phyloP scores from a whole-genome alignment of 768 basidiomycete species.

The Austroboletus eburneus region DNA sequence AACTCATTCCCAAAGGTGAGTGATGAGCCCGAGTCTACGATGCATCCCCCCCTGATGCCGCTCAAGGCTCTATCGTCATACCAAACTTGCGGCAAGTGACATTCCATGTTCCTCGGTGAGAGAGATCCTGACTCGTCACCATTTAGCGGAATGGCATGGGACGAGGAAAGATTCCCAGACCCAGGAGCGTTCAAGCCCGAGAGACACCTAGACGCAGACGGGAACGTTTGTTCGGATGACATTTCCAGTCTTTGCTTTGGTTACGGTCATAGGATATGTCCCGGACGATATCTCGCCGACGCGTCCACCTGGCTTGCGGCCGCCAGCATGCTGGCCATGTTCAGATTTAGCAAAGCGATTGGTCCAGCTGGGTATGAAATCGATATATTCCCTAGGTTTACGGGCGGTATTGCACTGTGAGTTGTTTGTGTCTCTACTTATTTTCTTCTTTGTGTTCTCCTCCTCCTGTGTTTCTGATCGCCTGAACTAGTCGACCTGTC shows the following conservation, averaged over 20 bases:
- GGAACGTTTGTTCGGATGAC: slow-evolving; percentile 19
- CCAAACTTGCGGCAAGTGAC: slow-evolving; percentile 17
- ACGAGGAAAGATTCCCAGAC: slow-evolving; percentile 24
- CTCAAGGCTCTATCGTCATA: slow-evolving; percentile 20
- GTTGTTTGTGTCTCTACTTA: background rate
- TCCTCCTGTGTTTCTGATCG: background rate
- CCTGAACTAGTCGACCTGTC: slow-evolving; percentile 9
- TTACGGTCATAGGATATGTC: slow-evolving; percentile 27
- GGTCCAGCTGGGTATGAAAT: slow-evolving; percentile 21
- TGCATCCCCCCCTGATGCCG: background rate
- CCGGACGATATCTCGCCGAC: slow-evolving; percentile 20
- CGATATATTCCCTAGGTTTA: slow-evolving; percentile 19
- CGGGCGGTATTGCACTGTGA: slow-evolving; percentile 13
- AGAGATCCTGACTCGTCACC: background rate
- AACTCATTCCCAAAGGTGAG: slow-evolving; percentile 50
- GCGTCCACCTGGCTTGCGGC: slow-evolving; percentile 18
- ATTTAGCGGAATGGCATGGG: slow-evolving; percentile 20
- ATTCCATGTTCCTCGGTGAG: background rate
- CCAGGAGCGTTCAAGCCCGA: slow-evolving; percentile 34
- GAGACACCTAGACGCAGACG: slow-evolving; percentile 23
- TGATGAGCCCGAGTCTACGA: background rate
- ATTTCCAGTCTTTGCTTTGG: slow-evolving; percentile 29
- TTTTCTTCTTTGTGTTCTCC: too few relatives aligned
- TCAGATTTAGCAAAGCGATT: slow-evolving; percentile 20
- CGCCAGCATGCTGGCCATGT: slow-evolving; percentile 16